Conservation (phyloP, 2,329 filamentous ascomycete genomes). For the Paraphoma chrysanthemicola region DNA sequence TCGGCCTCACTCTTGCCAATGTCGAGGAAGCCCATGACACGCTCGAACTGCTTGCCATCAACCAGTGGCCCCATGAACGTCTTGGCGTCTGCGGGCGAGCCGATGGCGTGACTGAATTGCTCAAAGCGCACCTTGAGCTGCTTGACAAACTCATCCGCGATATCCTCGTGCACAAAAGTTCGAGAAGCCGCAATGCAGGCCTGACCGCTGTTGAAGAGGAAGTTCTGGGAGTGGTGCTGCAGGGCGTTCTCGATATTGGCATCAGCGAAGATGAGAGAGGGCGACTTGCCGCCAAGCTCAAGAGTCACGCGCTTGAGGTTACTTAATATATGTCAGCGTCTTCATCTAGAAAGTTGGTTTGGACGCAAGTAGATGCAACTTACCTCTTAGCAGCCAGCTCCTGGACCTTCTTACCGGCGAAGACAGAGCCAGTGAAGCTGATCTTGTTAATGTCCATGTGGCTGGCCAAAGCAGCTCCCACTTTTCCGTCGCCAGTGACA, state of each 20-base stretch:
- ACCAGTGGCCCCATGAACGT: slow-evolving; percentile 36
- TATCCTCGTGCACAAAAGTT: slow-evolving; percentile 46
- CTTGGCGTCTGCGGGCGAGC: slow-evolving; percentile 21
- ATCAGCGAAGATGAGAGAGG: slow-evolving; percentile 55
- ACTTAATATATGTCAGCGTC: slow-evolving; percentile 12
- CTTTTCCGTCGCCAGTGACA: slow-evolving; percentile 32
- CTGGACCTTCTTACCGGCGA: slow-evolving; percentile 48
- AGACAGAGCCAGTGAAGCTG: slow-evolving; percentile 49
- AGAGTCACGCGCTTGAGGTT: slow-evolving; percentile 57
- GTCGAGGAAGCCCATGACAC: slow-evolving; percentile 30
- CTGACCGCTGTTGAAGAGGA: slow-evolving; percentile 63
- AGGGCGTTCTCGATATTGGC: slow-evolving; percentile 56
- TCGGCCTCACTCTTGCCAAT: slow-evolving; percentile 35
- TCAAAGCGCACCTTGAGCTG: slow-evolving; percentile 36
- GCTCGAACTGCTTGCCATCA: slow-evolving; percentile 36
- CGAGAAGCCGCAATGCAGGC: slow-evolving; percentile 65
- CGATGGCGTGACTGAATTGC: slow-evolving; percentile 18
- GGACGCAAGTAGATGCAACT: not conserved
- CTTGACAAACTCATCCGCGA: slow-evolving; percentile 37
- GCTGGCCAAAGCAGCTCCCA: slow-evolving; percentile 42
- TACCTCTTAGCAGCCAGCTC: slow-evolving; percentile 46
- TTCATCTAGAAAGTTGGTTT: not conserved
- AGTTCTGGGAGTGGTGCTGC: slow-evolving; percentile 25
- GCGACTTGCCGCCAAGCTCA: slow-evolving; percentile 56
- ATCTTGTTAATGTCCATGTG: slow-evolving; percentile 54